A percentile compares a stretch with the other conserved stretches of the same genome.
Evolutionary conservation across 2,329 filamentous ascomycete species (phyloP).

Genomic region (Corinectria fuckeliana): DNA sequence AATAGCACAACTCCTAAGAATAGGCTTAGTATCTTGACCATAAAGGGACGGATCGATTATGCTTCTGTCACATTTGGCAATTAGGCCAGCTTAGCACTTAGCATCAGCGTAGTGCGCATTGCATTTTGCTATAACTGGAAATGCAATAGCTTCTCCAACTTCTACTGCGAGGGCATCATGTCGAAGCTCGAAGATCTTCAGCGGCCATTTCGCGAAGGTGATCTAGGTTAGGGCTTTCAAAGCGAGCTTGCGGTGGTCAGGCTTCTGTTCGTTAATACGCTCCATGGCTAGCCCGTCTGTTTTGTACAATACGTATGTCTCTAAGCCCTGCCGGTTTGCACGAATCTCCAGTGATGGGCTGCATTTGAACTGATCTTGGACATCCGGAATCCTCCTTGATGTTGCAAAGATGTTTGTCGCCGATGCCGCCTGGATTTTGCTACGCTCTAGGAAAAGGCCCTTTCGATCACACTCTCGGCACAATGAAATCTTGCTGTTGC

Average conservation of each 20-base stretch:
- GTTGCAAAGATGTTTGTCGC: background rate
- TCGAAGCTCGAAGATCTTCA: background rate
- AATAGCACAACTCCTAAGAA: no score
- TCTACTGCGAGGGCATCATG: conserved; percentile 8
- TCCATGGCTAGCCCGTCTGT: background rate
- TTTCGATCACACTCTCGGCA: background rate
- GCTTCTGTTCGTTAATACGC: background rate
- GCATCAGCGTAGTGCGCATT: no score
- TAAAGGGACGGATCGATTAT: no score
- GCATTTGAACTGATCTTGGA: background rate
- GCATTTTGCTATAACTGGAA: no score
- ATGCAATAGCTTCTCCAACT: no score
- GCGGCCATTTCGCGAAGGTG: conserved; percentile 1
- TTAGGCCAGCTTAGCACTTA: no score
- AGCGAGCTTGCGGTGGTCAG: background rate
- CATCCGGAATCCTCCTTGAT: background rate
- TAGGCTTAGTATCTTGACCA: no score
- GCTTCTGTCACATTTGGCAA: no score
- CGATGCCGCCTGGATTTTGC: background rate
- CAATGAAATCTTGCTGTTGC: conserved; percentile 4
- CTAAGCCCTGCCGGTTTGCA: background rate
- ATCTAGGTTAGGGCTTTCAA: background rate
- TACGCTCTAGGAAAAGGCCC: background rate
- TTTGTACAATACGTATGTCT: background rate
- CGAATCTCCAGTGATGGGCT: background rate